Evolutionary conservation across 2,329 filamentous ascomycete genomes (phyloP).

Genomic region (Sclerotinia minor): DNA sequence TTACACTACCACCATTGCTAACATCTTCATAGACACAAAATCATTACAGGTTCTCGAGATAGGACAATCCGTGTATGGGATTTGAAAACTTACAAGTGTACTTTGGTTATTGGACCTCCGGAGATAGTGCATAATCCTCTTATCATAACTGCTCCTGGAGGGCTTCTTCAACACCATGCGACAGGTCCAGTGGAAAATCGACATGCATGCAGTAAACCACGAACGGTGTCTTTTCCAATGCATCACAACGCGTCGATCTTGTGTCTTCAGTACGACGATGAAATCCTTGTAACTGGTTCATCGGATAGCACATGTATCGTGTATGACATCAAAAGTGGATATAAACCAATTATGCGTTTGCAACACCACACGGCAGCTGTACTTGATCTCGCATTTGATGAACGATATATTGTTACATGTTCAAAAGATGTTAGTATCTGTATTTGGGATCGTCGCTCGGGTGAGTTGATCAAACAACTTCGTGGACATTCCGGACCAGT

Average conservation of each 20-base stretch:
- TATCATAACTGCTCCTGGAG: conserved; percentile 55
- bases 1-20: conserved; percentile 38
- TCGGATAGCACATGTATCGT: conserved; percentile 91
- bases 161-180: conserved; percentile 56
- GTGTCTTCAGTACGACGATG: conserved; percentile 90
- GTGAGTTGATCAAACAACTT: conserved; percentile 73
- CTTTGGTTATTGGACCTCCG: conserved; percentile 80
- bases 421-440: conserved; percentile 95
- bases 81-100: conserved; percentile 82
- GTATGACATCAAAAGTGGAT: conserved; percentile 78
- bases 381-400: conserved; percentile 89
- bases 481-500: conserved; percentile 87
- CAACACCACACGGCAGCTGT: conserved; percentile 81
- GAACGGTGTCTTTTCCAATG: conserved; percentile 56
- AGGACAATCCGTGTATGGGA: conserved; percentile 97
- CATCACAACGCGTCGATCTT: conserved; percentile 92
- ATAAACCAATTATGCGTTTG: conserved; percentile 77
- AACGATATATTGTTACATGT: conserved; percentile 91
- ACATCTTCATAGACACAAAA: conserved; percentile 69
- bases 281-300: conserved; percentile 91
- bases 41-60: conserved; percentile 94
- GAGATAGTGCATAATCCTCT: conserved; percentile 57
- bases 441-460: conserved; percentile 86
- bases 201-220: conserved; percentile 51
- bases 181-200: conserved; percentile 46